phyloP scores from a whole-genome alignment of 306 rosid species.

The Rosa lucieae region DNA sequence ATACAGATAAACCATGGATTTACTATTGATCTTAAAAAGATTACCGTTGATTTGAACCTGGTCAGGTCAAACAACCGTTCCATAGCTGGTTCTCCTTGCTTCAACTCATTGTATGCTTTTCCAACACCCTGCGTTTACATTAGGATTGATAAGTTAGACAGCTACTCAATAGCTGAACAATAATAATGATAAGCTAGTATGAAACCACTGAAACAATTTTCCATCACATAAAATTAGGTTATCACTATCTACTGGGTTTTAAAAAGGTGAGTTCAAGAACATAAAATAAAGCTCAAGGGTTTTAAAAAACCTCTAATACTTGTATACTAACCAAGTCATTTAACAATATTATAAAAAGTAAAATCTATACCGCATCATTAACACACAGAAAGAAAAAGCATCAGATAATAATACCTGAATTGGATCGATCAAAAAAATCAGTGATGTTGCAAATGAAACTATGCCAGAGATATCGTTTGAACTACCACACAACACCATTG shows the following conservation, averaged over 20 bases:
- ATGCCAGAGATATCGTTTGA: conserved; percentile 51
- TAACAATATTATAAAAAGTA: too few relatives aligned
- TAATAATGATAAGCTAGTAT: conserved; percentile 13
- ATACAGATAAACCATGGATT: conserved; percentile 19
- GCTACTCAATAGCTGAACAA: conserved; percentile 50
- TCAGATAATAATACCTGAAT: conserved; percentile 61
- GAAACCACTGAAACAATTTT: conserved; percentile 2
- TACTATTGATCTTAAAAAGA: conserved; percentile 43
- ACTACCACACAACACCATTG: conserved; percentile 61
- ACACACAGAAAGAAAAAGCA: background rate
- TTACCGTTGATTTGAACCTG: conserved; percentile 60
- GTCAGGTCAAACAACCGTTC: conserved; percentile 74
- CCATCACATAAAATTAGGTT: background rate
- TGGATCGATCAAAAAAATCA: conserved; percentile 77
- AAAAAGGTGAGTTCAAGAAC: background rate
- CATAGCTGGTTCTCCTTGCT: conserved; percentile 87
- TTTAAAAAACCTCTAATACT: background rate
- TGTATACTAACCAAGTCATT: background rate
- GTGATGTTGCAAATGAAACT: conserved; percentile 68
- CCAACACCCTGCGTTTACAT: conserved; percentile 80
- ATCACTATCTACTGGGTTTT: background rate
- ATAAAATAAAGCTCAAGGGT: conserved; percentile 4
- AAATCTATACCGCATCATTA: background rate
- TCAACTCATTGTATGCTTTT: conserved; percentile 87
- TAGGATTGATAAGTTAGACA: conserved; percentile 55